Percentiles rank a stretch among this genome's conserved stretches.
Evolutionary conservation across 2,329 filamentous ascomycete genomes (phyloP).

Genomic region (Arthrinium phaeospermum): DNA sequence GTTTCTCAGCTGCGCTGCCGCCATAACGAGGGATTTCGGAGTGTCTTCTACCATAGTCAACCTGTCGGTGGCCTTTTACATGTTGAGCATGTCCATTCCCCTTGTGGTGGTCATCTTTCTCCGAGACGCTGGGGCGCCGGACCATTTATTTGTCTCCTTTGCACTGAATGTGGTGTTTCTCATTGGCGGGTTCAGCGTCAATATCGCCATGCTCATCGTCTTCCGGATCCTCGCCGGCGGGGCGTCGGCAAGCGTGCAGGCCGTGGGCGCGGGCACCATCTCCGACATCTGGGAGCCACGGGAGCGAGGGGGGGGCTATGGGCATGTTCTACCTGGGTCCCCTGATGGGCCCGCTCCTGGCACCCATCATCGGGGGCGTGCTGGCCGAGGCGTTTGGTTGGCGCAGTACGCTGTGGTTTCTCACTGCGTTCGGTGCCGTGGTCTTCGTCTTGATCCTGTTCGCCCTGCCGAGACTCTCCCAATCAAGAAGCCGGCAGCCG

Average conservation of each 20-base stretch:
- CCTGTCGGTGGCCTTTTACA: slow-evolving; percentile 78
- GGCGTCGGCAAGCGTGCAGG: slow-evolving; percentile 79
- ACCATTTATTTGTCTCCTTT: slow-evolving; percentile 83
- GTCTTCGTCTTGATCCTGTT: slow-evolving; percentile 63
- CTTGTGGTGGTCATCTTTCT: slow-evolving; percentile 86
- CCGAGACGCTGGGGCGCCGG: slow-evolving; percentile 73
- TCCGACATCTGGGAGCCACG: slow-evolving; percentile 78
- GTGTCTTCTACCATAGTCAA: slow-evolving; percentile 72
- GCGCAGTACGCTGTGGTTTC: slow-evolving; percentile 80
- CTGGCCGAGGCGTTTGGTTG: slow-evolving; percentile 74
- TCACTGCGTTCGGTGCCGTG: slow-evolving; percentile 70
- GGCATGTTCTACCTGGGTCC: slow-evolving; percentile 82
- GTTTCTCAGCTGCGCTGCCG: slow-evolving; percentile 65
- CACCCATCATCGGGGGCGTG: slow-evolving; percentile 77
- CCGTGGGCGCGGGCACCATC: slow-evolving; percentile 83
- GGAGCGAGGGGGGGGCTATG: slow-evolving; percentile 79
- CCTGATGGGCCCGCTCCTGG: slow-evolving; percentile 73
- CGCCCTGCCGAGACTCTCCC: slow-evolving; percentile 68
- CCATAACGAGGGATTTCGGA: slow-evolving; percentile 67
- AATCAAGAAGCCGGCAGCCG: slow-evolving; percentile 34
- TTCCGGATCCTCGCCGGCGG: slow-evolving; percentile 78
- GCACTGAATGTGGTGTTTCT: slow-evolving; percentile 73
- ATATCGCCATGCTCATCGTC: slow-evolving; percentile 77
- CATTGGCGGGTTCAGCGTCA: slow-evolving; percentile 70
- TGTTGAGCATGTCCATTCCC: slow-evolving; percentile 86